Base-by-base conservation (phyloP, 108 stramenopile species). In the Fragilaria radians region DNA sequence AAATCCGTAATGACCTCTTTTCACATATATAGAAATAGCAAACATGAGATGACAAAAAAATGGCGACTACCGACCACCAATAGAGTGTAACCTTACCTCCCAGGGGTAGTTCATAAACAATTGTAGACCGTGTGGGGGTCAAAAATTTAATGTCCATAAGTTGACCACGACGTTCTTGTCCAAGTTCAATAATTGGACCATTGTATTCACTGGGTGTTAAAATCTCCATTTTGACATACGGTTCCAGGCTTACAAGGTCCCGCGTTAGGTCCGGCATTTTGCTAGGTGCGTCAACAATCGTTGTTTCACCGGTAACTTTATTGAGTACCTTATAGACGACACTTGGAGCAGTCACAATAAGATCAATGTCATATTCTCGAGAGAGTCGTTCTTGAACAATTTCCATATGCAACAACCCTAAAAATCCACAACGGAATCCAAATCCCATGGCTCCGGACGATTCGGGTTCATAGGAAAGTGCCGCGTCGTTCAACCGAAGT, bases 351-450 rank as follows among this genome's bases (percentile, higher is more conserved):
- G 98, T 99, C 61, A 96, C 92, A 57, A 99, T 96, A 45, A 99
- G 68, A 62, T 96, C 96, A 30, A 96, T 61, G 67, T 86, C 89
- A 68, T 96, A 96, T 66, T 99, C 98, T 45, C 97, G 72, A 34
- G 76, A 77, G 19, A 97, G 67, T n/a, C 98, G 74, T 76, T 99
- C 96, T 51, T 96, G 89, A 5, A 99, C 77, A 61, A 99, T 93
- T 66, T 99, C 98, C 97, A 98, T 99, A 72, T 99, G 98, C 46
- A 99, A 71, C 33, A 98, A 70, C 24, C 98, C 98, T 36, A 99
- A 78, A 66, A 99, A 99, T 0, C 98, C 97, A 59, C 94, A 95
- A 21, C 96, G 85, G 54, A 97, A 95, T 14, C 96, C 91, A 63
- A 92, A 92, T 30, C 91, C 91, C 85, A 97, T 86, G 21, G 93